phyloP scores from a whole-genome alignment of 1,139 yeast species.

The Yamadazyma diddensiae region DNA sequence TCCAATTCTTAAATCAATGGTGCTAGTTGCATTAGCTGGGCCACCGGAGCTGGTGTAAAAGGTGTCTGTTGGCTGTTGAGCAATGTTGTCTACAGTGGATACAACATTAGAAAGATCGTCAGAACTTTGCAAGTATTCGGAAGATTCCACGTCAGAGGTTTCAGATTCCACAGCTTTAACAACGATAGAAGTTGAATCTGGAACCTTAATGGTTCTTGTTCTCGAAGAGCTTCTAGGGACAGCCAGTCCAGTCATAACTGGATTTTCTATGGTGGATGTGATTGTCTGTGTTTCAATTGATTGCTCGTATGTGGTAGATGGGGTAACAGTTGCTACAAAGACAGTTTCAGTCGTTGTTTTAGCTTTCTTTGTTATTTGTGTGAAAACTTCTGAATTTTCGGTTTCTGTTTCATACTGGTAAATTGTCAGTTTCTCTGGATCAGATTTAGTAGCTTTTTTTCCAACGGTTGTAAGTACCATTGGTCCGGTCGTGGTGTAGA shows the following conservation, averaged over 20 bases:
- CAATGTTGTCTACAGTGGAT: no score
- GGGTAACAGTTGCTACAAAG: constrained; percentile 22
- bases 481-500: constrained; percentile 11
- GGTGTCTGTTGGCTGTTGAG: background rate
- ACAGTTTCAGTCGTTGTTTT: constrained; percentile 27
- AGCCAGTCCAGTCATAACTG: constrained; percentile 20
- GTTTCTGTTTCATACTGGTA: constrained; percentile 18
- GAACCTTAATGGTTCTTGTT: constrained; percentile 11
- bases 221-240: constrained; percentile 11
- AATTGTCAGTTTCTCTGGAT: constrained; percentile 11
- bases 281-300: constrained; percentile 19
- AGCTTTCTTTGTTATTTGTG: constrained; percentile 17
- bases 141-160: background rate
- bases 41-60: background rate
- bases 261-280: constrained; percentile 19
- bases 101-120: background rate
- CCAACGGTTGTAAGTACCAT: constrained; percentile 6
- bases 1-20: constrained; percentile 19
- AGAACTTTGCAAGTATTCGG: background rate
- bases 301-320: constrained; percentile 16
- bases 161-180: constrained; percentile 1
- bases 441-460: background rate
- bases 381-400: constrained; percentile 13
- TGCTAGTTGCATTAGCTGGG: constrained; percentile 5
- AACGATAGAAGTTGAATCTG: constrained; percentile 4